Evolutionary conservation across 176 grass and related monocot species (phyloP).

Genomic region (Otatea glauca): DNA sequence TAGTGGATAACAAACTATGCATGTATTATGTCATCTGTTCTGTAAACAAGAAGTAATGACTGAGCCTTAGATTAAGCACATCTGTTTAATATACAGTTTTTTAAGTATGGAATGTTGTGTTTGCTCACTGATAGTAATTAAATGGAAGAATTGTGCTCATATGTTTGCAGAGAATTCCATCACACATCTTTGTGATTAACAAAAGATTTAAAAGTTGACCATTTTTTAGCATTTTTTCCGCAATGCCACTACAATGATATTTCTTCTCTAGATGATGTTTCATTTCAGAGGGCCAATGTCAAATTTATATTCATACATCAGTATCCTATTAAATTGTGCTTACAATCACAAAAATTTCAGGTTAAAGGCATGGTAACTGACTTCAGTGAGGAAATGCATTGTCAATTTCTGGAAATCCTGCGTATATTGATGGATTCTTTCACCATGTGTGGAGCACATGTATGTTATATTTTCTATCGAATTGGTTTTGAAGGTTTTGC

Average conservation of each 20-base stretch:
- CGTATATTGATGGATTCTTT: constrained; percentile 98
- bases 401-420: constrained; percentile 96
- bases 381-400: constrained; percentile 97
- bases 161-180: background rate
- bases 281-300: constrained; percentile 13
- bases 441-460: constrained; percentile 73
- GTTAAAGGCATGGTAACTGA: constrained; percentile 96
- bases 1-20: background rate
- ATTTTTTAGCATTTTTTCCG: constrained; percentile 6
- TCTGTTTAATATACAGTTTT: background rate
- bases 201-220: background rate
- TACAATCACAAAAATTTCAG: constrained; percentile 53
- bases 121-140: background rate
- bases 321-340: constrained; percentile 34
- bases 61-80: background rate
- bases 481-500: constrained; percentile 5
- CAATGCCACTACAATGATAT: background rate
- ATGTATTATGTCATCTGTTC: constrained; percentile 1
- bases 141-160: constrained; percentile 1
- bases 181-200: constrained; percentile 6
- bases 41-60: constrained; percentile 1
- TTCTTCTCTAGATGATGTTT: constrained; percentile 14
- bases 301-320: constrained; percentile 27
- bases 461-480: constrained; percentile 39
- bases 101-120: background rate